Evolutionary conservation across 1,284 basidiomycete species (phyloP).

Genomic region (Cronartium quercuum): DNA sequence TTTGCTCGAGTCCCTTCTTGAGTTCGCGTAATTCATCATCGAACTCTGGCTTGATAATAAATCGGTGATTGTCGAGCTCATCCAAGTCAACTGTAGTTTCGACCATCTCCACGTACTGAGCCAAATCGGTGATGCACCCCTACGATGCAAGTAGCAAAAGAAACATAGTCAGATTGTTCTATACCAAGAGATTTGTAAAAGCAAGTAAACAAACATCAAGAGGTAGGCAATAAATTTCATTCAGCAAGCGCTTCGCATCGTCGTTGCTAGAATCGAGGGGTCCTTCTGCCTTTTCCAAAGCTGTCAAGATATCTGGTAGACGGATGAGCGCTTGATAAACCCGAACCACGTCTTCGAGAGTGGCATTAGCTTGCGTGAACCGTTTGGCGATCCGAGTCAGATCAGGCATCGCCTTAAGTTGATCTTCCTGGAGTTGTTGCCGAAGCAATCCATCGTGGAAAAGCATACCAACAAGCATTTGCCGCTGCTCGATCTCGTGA

Average conservation of each 20-base stretch:
- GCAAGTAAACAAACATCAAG: not conserved
- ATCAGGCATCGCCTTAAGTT: slow-evolving; percentile 85
- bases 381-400: slow-evolving; percentile 86
- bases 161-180: not conserved
- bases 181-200: not conserved
- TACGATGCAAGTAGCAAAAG: slow-evolving; percentile 47
- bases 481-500: slow-evolving; percentile 83
- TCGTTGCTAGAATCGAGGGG: slow-evolving; percentile 55
- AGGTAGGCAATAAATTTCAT: not conserved
- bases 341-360: slow-evolving; percentile 89
- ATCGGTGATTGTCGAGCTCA: slow-evolving; percentile 74
- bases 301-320: slow-evolving; percentile 68
- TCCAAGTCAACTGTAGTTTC: slow-evolving; percentile 89
- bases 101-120: slow-evolving; percentile 85
- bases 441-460: slow-evolving; percentile 70
- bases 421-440: slow-evolving; percentile 72
- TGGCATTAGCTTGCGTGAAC: slow-evolving; percentile 76
- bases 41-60: slow-evolving; percentile 87
- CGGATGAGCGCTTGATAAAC: slow-evolving; percentile 82
- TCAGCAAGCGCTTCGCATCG: slow-evolving; percentile 2
- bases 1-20: slow-evolving; percentile 62
- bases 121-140: slow-evolving; percentile 61
- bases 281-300: slow-evolving; percentile 54
- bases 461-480: slow-evolving; percentile 80
- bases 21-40: slow-evolving; percentile 68